Base-by-base conservation (phyloP, 106 monocot species). In the Dactylorhiza incarnata region DNA sequence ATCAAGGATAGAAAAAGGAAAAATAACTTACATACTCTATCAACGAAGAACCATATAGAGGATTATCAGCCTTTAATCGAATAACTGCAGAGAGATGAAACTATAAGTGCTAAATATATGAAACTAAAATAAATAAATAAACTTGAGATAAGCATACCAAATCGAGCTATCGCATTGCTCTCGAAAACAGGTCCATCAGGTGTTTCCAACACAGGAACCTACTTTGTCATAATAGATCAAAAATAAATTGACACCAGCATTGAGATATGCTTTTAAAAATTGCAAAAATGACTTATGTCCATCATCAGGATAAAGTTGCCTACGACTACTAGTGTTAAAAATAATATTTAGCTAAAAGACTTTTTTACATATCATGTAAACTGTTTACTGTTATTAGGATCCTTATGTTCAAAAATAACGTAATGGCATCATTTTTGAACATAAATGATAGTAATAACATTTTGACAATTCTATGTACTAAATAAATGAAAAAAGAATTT, bases 151-250 rank as follows among this genome's bases (percentile, higher is more conserved):
- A 24, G 23, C 26, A 62, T 92, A 95, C 95, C 85, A 78, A 90
- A 92, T 12, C 95, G 90, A 48, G 92, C 90, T 22, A 95, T 92
- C 3, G 95, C 84, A 82, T 95, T 90, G 77, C 95, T 95, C 78
- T 95, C 95, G 79, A 90, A 92, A 55, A 95, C 29, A 15, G 88
- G 71, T 66, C 95, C 95, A 49, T 95, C 95, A 70, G 95, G 92
- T 52, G 92, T 95, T 75, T 95, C 90, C 80, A 95, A 73, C 51
- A 95, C 95, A 75, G 95, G 95, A 75, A 95, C 75, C 95, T 95
- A 66, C 49, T 78, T 45, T 12, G 19, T 8, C 76, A 74, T 65
- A 65, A 29, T 45, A 71, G 67, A 73, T 17, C 7, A 43, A 67
- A 52, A 67, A 26, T 14, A 37, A 67, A 67, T 29, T 29, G 29